Base-by-base conservation (phyloP, 2,329 filamentous ascomycete genomes). In the Lachnellula willkommii region DNA sequence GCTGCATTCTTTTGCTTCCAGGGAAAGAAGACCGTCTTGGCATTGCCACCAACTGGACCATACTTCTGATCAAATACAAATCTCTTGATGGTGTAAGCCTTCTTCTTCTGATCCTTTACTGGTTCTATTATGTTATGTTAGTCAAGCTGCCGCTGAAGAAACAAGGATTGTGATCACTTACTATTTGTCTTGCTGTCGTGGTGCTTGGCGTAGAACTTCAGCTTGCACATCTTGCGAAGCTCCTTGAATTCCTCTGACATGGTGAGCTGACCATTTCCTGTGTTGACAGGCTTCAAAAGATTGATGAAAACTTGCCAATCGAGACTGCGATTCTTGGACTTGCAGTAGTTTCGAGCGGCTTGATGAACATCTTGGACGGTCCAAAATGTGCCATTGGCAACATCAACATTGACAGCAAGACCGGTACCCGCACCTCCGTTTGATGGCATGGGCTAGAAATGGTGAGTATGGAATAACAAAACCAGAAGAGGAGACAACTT, bases 361-460 rank as follows among this genome's bases (percentile, higher is more conserved):
- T 68, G 62, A 15, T 66, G 63, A 14, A 77, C 57, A 42, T 72
- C 69, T 32, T 71, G 69, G 1, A 71, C 57, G 39, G 76, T 79
- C 87, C 89, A 97, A 74, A 99, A 99, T 12, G 88, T 89, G 0
- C 90, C 89, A 68, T 97, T 96, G 55, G 92, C 87, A 32, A 96
- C 88, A 66, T 99, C 93, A 11, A 95, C 84, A 64, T 96, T 97
- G 68, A 99, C 75, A 0, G 88, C 83, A 5, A 97, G 77, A 8
- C 82, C 83, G 26, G 82, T 79, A 35, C 81, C 47, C 35, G 69
- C 61, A 60, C 68, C 47, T 37, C 61, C 61, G 55, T 56, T 28
- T 26, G 62, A 63, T 6, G 58, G 47, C 1, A 54, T 60, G 26
- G 61, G 61, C 63, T 66, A 42, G 4, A 26, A n/a, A 15, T 20